phyloP scores from a whole-genome alignment of 1,139 yeast species.

The Saccharomyces pastorianus region DNA sequence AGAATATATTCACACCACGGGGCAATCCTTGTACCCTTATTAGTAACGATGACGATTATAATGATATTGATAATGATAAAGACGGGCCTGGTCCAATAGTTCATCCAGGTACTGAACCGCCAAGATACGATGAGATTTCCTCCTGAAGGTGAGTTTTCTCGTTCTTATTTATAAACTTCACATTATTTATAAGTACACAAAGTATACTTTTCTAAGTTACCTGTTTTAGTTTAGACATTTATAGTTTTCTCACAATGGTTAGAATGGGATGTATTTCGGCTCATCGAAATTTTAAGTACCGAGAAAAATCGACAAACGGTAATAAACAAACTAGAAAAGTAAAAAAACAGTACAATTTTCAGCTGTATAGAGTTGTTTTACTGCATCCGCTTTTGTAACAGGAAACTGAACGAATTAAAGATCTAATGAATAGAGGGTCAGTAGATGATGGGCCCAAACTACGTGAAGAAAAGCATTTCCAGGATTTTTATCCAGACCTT shows the following conservation, averaged over 20 bases:
- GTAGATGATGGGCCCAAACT: constrained; percentile 41
- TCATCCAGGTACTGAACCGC: constrained; percentile 11
- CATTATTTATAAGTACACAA: neutral
- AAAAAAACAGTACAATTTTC: neutral
- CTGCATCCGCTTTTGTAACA: no score
- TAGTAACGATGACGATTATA: neutral
- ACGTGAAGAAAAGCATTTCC: constrained; percentile 67
- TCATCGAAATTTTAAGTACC: neutral
- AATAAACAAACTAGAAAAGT: neutral
- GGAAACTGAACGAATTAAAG: no score
- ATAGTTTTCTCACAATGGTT: no score
- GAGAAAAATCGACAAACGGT: neutral
- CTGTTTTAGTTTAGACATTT: neutral
- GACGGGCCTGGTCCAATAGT: neutral
- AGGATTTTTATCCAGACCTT: constrained; percentile 63
- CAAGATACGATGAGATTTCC: constrained; percentile 20
- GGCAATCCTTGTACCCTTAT: neutral
- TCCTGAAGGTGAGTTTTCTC: neutral
- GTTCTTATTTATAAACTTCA: neutral
- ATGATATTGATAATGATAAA: neutral
- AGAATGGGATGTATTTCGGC: neutral
- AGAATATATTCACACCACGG: neutral
- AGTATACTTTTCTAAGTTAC: neutral
- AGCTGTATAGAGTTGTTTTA: neutral
- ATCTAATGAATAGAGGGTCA: constrained; percentile 1